phyloP scores from a whole-genome alignment of 148 eudicot species.

The Pharnaceum exiguum region DNA sequence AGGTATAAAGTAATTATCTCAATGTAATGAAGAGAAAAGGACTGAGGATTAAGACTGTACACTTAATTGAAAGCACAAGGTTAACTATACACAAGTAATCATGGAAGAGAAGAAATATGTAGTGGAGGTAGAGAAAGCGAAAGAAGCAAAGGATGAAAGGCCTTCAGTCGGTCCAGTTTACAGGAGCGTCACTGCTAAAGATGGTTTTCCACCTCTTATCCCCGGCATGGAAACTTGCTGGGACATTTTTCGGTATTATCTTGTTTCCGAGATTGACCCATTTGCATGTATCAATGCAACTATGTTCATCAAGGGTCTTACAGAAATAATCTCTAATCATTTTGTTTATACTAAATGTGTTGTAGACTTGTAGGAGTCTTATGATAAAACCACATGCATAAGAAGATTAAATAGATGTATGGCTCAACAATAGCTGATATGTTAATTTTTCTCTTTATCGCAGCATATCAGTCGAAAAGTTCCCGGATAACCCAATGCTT shows the following conservation, averaged over 20 bases:
- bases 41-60: background rate
- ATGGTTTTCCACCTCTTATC: slow-evolving; percentile 69
- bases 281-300: no score
- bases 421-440: no score
- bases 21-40: background rate
- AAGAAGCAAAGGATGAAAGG: slow-evolving; percentile 36
- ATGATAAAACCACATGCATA: no score
- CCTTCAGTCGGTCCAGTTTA: slow-evolving; percentile 87
- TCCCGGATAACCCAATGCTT: slow-evolving; percentile 69
- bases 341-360: no score
- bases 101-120: slow-evolving; percentile 62
- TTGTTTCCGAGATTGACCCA: background rate
- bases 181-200: slow-evolving; percentile 56
- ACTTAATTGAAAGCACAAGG: background rate
- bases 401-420: no score
- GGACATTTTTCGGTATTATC: slow-evolving; percentile 74
- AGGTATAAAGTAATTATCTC: slow-evolving; percentile 1
- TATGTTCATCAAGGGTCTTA: no score
- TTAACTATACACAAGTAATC: background rate
- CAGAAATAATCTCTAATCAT: no score
- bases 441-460: background rate
- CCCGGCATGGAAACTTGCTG: slow-evolving; percentile 69
- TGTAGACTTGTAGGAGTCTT: no score
- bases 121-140: slow-evolving; percentile 73
- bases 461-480: slow-evolving; percentile 73